Evolutionary conservation across 768 basidiomycete species (phyloP).

Genomic region (Chalciporus chontae): DNA sequence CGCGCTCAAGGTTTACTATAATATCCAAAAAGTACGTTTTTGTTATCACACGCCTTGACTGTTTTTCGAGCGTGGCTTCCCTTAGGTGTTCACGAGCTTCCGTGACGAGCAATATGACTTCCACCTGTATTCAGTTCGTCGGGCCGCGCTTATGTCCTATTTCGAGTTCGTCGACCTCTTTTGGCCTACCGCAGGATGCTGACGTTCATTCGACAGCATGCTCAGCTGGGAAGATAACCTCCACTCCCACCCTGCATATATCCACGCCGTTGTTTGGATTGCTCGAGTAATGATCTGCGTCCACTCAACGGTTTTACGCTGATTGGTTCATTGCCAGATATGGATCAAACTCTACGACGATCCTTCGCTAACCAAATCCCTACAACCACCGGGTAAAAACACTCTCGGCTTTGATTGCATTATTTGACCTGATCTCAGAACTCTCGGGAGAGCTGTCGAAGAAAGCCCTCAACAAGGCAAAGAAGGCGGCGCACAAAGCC

Average conservation of each 20-base stretch:
- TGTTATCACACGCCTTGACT: slow-evolving; percentile 1
- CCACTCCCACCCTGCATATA: slow-evolving; percentile 72
- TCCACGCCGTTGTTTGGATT: slow-evolving; percentile 67
- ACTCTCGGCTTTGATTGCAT: slow-evolving; percentile 18
- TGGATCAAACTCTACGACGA: slow-evolving; percentile 70
- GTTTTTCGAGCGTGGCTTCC: slow-evolving; percentile 5
- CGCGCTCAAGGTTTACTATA: slow-evolving; percentile 83
- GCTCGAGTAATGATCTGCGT: slow-evolving; percentile 48
- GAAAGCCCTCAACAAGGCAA: slow-evolving; percentile 84
- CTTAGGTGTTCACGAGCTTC: slow-evolving; percentile 74
- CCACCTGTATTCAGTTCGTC: slow-evolving; percentile 90
- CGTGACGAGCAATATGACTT: slow-evolving; percentile 99
- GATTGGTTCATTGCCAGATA: slow-evolving; percentile 46
- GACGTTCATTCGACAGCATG: slow-evolving; percentile 44
- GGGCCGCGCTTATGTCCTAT: slow-evolving; percentile 85
- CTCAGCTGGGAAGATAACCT: slow-evolving; percentile 80
- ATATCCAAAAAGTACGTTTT: slow-evolving; percentile 62
- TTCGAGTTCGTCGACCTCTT: slow-evolving; percentile 54
- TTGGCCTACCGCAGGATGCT: slow-evolving; percentile 4
- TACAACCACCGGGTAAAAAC: slow-evolving; percentile 36
- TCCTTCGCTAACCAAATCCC: slow-evolving; percentile 50
- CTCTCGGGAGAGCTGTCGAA: slow-evolving; percentile 43
- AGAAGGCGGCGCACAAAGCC: slow-evolving; percentile 66
- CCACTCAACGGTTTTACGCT: slow-evolving; percentile 10
- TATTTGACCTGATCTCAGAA: slow-evolving; percentile 23